Evolutionary conservation across 2,329 filamentous ascomycete species (phyloP), one percentile per base, ranked within the genome.

Genomic region (Fusarium marasasianum): DNA sequence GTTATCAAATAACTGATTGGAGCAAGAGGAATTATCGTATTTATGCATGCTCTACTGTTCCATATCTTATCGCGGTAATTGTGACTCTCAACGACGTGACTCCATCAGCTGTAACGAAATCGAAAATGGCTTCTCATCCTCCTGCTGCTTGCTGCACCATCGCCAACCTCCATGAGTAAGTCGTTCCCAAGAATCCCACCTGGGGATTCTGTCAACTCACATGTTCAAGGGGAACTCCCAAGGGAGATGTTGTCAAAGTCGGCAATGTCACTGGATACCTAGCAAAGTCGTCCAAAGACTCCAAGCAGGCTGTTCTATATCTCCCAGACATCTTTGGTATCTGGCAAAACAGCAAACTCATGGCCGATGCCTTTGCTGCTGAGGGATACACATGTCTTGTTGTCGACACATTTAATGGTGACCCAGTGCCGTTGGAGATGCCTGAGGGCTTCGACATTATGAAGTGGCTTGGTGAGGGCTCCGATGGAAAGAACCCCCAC

Each of bases 291-390:
- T 22, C 35, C 5, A 26, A 50, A 3, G 17, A 44, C 14, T 5
- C 41, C 1, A 48, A 45, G 3, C 78, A 82, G 33, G 87, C 82
- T 40, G 81, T 89, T 69, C 79, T 89, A 22, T 82, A 83, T 77
- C 26, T 78, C 20, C 84, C 85, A 20, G 88, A 89, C 69, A 82
- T 88, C 66, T 81, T 87, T 61, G 84, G 87, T 69, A 85, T 89
- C 80, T 88, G 86, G 86, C 71, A 79, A 24, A 83, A 83, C 69
- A 79, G 74, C 62, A 79, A 81, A 60, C 76, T 83, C 2, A 73
- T 82, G 61, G 83, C 87, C 69, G 82, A 83, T 69, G 71, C 77
- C 22, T 82, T 81, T 50, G 82, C 82, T 13, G 69, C 74, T 11
- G 73, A 78, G n/a, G 82, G 82, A 1, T 83, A 82, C 63, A 66